Percentiles rank a stretch among this genome's conserved stretches.
These are phyloP conservation scores for Penicillium psychrosexuale DNA, from an alignment of 2,329 filamentous ascomycete genomes.

Conservation along the genomic window DNA sequence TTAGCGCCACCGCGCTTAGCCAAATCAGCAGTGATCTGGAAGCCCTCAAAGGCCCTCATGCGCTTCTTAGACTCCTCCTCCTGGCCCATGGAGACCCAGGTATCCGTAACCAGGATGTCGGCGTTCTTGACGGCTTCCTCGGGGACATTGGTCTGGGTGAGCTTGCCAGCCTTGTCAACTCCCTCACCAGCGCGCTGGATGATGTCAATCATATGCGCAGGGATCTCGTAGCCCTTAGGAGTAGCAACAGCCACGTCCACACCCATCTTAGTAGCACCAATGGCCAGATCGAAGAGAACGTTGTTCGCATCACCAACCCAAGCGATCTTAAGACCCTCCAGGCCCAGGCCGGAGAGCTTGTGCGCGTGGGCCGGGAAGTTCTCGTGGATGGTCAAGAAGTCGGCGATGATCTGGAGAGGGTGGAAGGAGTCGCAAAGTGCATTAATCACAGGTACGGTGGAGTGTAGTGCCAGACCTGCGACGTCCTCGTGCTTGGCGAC, in stretches of 20 bases:
- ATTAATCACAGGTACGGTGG: conserved; percentile 78
- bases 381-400: conserved; percentile 88
- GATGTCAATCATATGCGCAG: conserved; percentile 66
- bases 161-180: conserved; percentile 59
- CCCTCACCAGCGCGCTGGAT: conserved; percentile 63
- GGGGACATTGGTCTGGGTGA: conserved; percentile 73
- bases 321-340: conserved; percentile 83
- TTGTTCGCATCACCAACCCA: conserved; percentile 98
- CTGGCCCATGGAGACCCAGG: conserved; percentile 98
- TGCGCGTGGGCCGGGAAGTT: conserved; percentile 56
- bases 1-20: conserved; percentile 83
- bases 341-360: conserved; percentile 55
- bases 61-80: conserved; percentile 78
- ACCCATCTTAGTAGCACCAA: conserved; percentile 81
- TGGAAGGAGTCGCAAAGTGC: conserved; percentile 88
- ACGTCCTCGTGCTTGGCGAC: conserved; percentile 76
- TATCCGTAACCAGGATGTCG: conserved; percentile 91
- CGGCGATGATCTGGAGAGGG: conserved; percentile 89
- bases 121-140: conserved; percentile 82
- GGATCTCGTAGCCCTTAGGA: conserved; percentile 79
- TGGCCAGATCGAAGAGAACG: conserved; percentile 89
- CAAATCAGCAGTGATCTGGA: conserved; percentile 84
- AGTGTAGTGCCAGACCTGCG: conserved; percentile 65
- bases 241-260: conserved; percentile 84
- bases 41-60: conserved; percentile 78